Evolutionary conservation across 331 rosid genomes (phyloP).

Genomic region (Prunus yedoensis): DNA sequence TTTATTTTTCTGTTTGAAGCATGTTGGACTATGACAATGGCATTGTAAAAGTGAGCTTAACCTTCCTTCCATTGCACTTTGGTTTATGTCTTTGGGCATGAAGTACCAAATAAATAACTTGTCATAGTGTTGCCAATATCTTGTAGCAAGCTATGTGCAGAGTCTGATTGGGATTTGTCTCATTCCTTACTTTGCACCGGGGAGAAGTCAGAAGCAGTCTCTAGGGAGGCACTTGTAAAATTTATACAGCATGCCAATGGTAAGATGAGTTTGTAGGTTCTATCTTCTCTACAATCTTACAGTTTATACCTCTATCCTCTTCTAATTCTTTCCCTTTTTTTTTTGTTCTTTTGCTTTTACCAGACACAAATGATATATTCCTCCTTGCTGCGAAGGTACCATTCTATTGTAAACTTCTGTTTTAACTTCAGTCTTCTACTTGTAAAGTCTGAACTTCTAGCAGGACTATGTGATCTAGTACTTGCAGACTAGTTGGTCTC

Average conservation of each 20-base stretch:
- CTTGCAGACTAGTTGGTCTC: neutral
- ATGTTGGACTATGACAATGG: neutral
- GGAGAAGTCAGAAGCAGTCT: conserved; percentile 46
- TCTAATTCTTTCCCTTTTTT: conserved; percentile 15
- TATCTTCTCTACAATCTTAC: neutral
- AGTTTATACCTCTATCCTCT: neutral
- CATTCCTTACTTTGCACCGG: conserved; percentile 91
- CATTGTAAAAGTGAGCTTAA: neutral
- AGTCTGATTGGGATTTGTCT: conserved; percentile 73
- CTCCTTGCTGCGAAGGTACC: conserved; percentile 86
- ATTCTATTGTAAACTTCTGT: neutral
- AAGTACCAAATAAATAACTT: neutral
- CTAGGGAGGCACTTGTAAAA: conserved; percentile 62
- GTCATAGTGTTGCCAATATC: conserved; percentile 33
- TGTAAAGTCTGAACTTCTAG: neutral
- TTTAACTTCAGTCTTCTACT: neutral
- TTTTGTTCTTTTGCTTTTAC: conserved; percentile 9
- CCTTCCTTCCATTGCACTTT: neutral
- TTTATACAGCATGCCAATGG: conserved; percentile 83
- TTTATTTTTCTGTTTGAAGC: conserved; percentile 6
- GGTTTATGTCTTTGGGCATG: neutral
- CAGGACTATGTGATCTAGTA: neutral
- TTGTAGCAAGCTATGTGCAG: conserved; percentile 77
- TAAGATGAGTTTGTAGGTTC: conserved; percentile 27
- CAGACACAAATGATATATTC: conserved; percentile 94